Percentiles rank a stretch among this genome's conserved stretches.
Conservation (phyloP, 768 basidiomycete species). For the Trametes elegans region DNA sequence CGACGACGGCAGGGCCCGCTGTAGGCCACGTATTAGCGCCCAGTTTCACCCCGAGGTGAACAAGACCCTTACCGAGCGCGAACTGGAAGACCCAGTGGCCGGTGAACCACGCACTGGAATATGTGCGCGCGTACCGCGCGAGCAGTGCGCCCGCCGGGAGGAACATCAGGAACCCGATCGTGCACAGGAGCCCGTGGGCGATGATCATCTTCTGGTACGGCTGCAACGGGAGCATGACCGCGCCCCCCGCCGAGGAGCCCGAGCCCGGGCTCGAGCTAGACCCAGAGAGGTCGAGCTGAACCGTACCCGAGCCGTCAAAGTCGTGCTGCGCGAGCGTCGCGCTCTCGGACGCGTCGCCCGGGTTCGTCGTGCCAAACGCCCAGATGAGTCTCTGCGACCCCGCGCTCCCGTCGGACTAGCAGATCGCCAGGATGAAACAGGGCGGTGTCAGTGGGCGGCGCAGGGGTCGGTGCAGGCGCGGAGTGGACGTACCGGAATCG, state of each 20-base stretch:
- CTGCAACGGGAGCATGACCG: constrained; percentile 33
- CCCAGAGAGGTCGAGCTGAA: constrained; percentile 49
- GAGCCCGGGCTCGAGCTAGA: constrained; percentile 21
- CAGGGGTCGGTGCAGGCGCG: not conserved
- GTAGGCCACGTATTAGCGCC: not conserved
- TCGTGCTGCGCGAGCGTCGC: constrained; percentile 51
- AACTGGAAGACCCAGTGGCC: constrained; percentile 51
- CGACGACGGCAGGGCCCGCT: constrained; percentile 52
- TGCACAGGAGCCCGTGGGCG: constrained; percentile 50
- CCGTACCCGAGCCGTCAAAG: constrained; percentile 39
- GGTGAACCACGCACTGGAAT: constrained; percentile 40
- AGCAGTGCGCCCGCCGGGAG: constrained; percentile 58
- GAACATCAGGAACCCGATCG: constrained; percentile 53
- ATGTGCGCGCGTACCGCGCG: constrained; percentile 53
- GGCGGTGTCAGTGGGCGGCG: not conserved
- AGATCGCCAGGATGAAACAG: not conserved
- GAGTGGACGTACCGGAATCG: constrained; percentile 43
- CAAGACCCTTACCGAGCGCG: constrained; percentile 31
- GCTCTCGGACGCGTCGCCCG: constrained; percentile 42
- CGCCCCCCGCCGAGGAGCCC: not conserved
- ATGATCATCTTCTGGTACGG: constrained; percentile 50
- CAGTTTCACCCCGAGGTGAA: not conserved
- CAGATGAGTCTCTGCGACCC: constrained; percentile 51
- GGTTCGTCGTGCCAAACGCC: constrained; percentile 52
- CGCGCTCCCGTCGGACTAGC: constrained; percentile 39